These are phyloP conservation scores for Pseudozyma flocculosa DNA, from an alignment of 1,284 basidiomycete species.

Conservation along the genomic window DNA sequence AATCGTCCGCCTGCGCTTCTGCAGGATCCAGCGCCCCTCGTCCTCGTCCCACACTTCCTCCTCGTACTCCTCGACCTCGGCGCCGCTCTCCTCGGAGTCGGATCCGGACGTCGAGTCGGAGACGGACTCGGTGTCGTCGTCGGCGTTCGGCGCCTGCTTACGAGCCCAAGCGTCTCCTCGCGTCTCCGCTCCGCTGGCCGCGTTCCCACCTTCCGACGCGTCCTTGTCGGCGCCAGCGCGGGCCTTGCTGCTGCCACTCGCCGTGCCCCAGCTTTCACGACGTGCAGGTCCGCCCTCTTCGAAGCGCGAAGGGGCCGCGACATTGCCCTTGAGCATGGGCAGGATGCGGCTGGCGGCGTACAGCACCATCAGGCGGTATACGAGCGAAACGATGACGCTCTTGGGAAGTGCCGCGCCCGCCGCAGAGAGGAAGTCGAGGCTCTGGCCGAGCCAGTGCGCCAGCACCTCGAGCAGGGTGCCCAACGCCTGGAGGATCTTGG, in stretches of 20 bases:
- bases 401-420: constrained; percentile 48
- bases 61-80: constrained; percentile 17
- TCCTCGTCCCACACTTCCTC: constrained; percentile 28
- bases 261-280: constrained; percentile 15
- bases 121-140: constrained; percentile 2
- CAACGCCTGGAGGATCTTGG: constrained; percentile 27
- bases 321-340: constrained; percentile 39
- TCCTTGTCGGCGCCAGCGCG: background rate
- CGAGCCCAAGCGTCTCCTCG: background rate
- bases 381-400: constrained; percentile 50
- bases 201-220: background rate
- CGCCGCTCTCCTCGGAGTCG: background rate
- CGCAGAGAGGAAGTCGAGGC: constrained; percentile 42
- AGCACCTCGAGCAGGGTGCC: constrained; percentile 33
- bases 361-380: constrained; percentile 53
- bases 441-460: constrained; percentile 42
- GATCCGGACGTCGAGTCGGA: constrained; percentile 1
- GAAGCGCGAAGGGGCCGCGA: constrained; percentile 1
- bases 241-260: background rate
- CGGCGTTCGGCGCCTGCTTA: too few relatives aligned
- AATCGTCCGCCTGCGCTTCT: constrained; percentile 11
- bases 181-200: constrained; percentile 11
- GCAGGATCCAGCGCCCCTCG: constrained; percentile 21
- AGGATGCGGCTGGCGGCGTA: constrained; percentile 53
- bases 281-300: background rate